Percentiles rank a stretch among this genome's conserved stretches.
Conservation (phyloP, 306 rosid species). For the Arachis stenosperma region DNA sequence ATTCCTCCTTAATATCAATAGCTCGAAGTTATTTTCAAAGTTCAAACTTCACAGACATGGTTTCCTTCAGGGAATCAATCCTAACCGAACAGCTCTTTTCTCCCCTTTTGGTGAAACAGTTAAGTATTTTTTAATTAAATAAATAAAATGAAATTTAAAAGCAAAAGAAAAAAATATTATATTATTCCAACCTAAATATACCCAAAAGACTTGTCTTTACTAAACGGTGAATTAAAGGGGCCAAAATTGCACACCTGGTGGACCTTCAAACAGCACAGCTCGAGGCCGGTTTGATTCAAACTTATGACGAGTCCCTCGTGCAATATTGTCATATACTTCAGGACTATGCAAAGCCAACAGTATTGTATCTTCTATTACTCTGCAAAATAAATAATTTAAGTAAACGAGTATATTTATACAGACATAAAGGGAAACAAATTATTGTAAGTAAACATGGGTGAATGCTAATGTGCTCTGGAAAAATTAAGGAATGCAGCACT, state of each 20-base stretch:
- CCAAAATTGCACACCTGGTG: constrained; percentile 68
- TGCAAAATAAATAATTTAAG: constrained; percentile 40
- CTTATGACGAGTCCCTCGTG: constrained; percentile 76
- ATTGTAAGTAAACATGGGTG: constrained; percentile 3
- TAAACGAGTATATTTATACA: constrained; percentile 14
- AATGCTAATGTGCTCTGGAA: too few species aligned
- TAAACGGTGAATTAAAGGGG: not conserved
- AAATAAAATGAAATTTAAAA: not conserved
- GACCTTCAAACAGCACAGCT: constrained; percentile 96
- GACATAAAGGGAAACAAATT: not conserved
- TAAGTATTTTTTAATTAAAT: not conserved
- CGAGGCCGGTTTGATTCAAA: constrained; percentile 92
- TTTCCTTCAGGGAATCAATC: not conserved
- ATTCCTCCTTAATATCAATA: constrained; percentile 7
- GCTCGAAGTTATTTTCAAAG: not conserved
- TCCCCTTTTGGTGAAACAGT: not conserved
- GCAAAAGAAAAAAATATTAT: not conserved
- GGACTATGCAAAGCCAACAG: constrained; percentile 86
- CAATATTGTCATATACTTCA: constrained; percentile 86
- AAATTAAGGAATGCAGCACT: too few species aligned
- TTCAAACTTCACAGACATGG: constrained; percentile 3
- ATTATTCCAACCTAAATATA: constrained; percentile 6
- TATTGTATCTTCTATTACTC: constrained; percentile 86
- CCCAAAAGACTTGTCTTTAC: constrained; percentile 28
- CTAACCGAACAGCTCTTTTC: not conserved